Evolutionary conservation across 257 asterid species (phyloP).

Genomic region (Phtheirospermum japonicum): DNA sequence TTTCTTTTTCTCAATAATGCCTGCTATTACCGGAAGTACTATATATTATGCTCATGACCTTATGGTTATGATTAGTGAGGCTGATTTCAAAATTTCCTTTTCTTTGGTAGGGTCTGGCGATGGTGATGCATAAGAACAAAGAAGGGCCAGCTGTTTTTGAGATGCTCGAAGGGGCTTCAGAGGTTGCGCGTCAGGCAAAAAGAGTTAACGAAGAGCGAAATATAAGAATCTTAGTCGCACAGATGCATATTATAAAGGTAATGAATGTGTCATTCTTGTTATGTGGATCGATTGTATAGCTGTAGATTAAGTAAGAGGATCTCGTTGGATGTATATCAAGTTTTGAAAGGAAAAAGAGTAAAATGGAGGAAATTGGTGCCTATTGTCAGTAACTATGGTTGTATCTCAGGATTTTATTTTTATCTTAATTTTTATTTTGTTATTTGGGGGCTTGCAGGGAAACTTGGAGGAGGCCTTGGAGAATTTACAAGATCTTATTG

Average conservation of each 20-base stretch:
- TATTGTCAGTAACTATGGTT: not conserved
- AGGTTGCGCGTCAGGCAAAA: constrained; percentile 54
- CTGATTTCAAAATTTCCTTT: constrained; percentile 13
- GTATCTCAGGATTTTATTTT: constrained; percentile 12
- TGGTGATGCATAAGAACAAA: constrained; percentile 86
- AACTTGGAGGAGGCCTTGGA: constrained; percentile 72
- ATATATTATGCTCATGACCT: not conserved
- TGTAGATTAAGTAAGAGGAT: not conserved
- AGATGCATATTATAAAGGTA: constrained; percentile 86
- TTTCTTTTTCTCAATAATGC: not conserved
- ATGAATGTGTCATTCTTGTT: constrained; percentile 14
- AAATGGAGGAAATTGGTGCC: not conserved
- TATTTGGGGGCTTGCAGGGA: constrained; percentile 49
- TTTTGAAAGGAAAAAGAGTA: not conserved
- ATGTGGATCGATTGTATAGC: constrained; percentile 1
- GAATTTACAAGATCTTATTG: constrained; percentile 62
- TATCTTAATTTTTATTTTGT: not conserved
- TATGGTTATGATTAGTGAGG: constrained; percentile 9
- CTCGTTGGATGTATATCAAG: constrained; percentile 1
- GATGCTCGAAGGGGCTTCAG: constrained; percentile 70
- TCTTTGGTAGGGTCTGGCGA: constrained; percentile 70
- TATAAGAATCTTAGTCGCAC: constrained; percentile 72
- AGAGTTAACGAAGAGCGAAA: constrained; percentile 75
- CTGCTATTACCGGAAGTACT: too few relatives aligned
- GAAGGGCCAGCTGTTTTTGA: constrained; percentile 84